A percentile compares a stretch with the other conserved stretches of the same genome.
Conservation (phyloP, 1,284 basidiomycete genomes). For the Coniophora puteana region DNA sequence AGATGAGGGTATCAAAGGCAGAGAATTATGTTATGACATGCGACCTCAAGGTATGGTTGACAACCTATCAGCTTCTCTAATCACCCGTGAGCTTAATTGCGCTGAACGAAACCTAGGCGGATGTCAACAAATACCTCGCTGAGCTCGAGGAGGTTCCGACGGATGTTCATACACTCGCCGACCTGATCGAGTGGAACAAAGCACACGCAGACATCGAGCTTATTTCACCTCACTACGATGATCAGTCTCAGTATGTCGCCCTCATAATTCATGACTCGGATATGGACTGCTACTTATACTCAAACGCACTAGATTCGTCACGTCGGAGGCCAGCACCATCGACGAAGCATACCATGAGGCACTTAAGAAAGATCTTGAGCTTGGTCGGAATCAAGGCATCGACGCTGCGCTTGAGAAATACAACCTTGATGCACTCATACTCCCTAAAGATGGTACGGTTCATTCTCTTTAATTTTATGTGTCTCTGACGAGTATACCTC, state of each 20-base stretch:
- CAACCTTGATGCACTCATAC: constrained; percentile 40
- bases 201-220: constrained; percentile 38
- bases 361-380: constrained; percentile 30
- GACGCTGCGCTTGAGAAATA: constrained; percentile 39
- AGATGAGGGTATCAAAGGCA: constrained; percentile 25
- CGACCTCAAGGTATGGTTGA: constrained; percentile 39
- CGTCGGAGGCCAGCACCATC: constrained; percentile 31
- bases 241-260: constrained; percentile 35
- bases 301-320: constrained; percentile 29
- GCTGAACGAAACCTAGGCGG: constrained; percentile 20
- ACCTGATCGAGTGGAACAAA: constrained; percentile 41
- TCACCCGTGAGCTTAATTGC: constrained; percentile 7
- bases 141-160: constrained; percentile 23
- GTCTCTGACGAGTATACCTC: background rate
- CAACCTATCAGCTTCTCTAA: constrained; percentile 18
- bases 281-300: background rate
- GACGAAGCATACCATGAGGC: constrained; percentile 37
- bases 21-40: constrained; percentile 32
- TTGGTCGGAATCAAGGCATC: constrained; percentile 40
- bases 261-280: background rate
- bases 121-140: constrained; percentile 31
- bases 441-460: constrained; percentile 31
- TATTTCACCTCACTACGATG: constrained; percentile 33
- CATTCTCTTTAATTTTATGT: background rate
- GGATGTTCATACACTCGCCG: constrained; percentile 28